Percentiles rank a stretch among this genome's conserved stretches.
Evolutionary conservation across 495 filamentous ascomycete genomes (phyloP).

Genomic region (Chaetomium fimeti): DNA sequence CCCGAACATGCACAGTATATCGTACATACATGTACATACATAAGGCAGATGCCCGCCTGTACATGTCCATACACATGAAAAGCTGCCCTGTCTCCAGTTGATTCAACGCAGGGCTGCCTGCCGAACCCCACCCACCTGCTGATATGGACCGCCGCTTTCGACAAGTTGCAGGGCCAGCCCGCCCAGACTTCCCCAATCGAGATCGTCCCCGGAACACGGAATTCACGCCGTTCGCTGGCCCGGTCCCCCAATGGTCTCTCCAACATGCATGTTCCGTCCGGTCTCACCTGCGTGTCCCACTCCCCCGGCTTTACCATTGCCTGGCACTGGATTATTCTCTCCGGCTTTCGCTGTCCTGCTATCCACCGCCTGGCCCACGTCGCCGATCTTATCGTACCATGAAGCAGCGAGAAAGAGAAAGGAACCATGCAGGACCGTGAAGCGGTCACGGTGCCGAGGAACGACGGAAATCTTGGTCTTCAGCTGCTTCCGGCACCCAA

Average conservation of each 20-base stretch:
- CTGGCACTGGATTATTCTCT: not conserved
- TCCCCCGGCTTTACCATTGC: too few relatives aligned
- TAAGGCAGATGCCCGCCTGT: too few relatives aligned
- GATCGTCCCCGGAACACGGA: conserved; percentile 1
- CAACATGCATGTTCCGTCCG: conserved; percentile 4
- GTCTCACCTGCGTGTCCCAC: conserved; percentile 8
- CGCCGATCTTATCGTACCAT: conserved; percentile 7
- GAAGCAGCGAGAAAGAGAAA: not conserved
- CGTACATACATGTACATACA: too few relatives aligned
- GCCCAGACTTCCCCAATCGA: not conserved
- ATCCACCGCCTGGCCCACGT: conserved; percentile 3
- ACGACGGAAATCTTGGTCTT: not conserved
- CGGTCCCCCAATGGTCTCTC: not conserved
- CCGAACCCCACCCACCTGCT: not conserved
- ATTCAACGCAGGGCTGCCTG: not conserved
- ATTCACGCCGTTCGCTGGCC: conserved; percentile 6
- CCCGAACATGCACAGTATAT: too few relatives aligned
- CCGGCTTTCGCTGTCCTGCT: conserved; percentile 1
- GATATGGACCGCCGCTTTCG: not conserved
- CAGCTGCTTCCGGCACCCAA: not conserved
- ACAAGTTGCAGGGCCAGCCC: conserved; percentile 10
- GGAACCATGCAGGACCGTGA: not conserved
- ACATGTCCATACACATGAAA: not conserved
- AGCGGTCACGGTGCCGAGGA: conserved; percentile 4
- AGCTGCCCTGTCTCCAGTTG: not conserved